Base-by-base conservation (phyloP, 2,329 filamentous ascomycete genomes). In the Phaeosphaeriaceae sp. region DNA sequence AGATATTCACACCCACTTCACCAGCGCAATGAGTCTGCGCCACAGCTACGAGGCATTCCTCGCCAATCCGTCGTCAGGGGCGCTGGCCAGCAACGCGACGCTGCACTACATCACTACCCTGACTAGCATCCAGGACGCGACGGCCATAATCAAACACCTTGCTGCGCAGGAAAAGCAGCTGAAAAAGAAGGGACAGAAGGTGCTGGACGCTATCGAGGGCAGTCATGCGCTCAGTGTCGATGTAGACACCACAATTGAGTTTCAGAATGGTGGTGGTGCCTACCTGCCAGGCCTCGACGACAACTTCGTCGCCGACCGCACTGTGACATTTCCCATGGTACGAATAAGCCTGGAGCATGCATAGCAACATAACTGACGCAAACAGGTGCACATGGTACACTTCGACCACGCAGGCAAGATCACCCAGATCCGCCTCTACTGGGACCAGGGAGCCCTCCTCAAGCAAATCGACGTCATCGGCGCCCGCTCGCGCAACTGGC, bases 381-480 rank as follows among this genome's bases (percentile, higher is more conserved):
- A 33, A 19, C 63, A 78, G 76, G 63, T 78, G 25, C 95, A 99
- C 81, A 89, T 98, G 64, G 93, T 99, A 66, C 86, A 88, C 57
- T 97, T 97, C 79, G 86, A 96, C 77, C 75, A 79, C 65, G 79
- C 89, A 48, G 86, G 88, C 76, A 93, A 92, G 81, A 97, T 99
- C 74, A 78, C 85, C 58, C 92, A 95, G 77, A 91, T 98, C 64
- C 91, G 94, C 68, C 87, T 94, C 67, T 92, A 90, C 76, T 99
- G 95, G 95, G 95, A 99, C 76, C 95, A 99, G 79, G 93, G 89
- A 60, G 90, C 92, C 53, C 86, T 99, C 42, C 86, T 99, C 66
- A 98, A 95, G 81, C 90, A 96, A 78, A 86, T 97, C 63, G 93
- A 97, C 62, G 89, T 97, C 56, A 98, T 99, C 78, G 94, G 95